phyloP scores from a whole-genome alignment of 768 basidiomycete genomes.

The Auricularia cornea region DNA sequence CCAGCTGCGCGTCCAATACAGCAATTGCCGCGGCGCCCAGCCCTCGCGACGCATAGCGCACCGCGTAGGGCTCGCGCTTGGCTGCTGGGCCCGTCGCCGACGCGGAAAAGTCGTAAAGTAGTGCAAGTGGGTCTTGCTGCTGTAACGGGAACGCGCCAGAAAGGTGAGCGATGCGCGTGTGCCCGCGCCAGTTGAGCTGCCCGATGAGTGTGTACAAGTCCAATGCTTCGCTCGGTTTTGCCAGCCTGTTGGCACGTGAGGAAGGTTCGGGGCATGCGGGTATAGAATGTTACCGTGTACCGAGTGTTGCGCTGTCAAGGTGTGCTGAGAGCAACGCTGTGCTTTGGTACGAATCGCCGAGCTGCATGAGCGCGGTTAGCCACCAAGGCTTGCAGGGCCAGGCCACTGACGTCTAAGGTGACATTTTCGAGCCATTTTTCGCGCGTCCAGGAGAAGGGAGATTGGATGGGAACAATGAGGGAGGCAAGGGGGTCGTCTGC shows the following conservation, averaged over 20 bases:
- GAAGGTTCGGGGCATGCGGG: neutral
- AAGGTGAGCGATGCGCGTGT: slow-evolving; percentile 48
- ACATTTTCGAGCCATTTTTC: slow-evolving; percentile 19
- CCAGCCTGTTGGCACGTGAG: neutral
- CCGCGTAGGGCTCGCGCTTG: neutral
- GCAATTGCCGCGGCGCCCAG: neutral
- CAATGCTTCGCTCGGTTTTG: slow-evolving; percentile 15
- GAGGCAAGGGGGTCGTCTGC: slow-evolving; percentile 10
- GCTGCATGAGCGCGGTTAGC: slow-evolving; percentile 17
- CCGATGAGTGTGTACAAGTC: slow-evolving; percentile 38
- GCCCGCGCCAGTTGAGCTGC: slow-evolving; percentile 45
- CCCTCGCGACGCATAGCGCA: neutral
- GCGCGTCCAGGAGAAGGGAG: slow-evolving; percentile 36
- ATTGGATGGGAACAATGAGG: slow-evolving; percentile 36
- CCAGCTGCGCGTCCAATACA: neutral
- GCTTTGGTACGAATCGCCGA: slow-evolving; percentile 34
- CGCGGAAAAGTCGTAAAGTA: neutral
- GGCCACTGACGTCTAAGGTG: slow-evolving; percentile 19
- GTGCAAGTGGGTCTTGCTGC: neutral
- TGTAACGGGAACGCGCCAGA: slow-evolving; percentile 44
- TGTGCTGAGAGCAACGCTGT: slow-evolving; percentile 54
- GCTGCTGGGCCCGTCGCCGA: neutral
- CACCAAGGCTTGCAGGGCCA: slow-evolving; percentile 1
- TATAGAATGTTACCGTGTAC: slow-evolving; percentile 38
- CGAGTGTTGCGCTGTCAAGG: slow-evolving; percentile 50